Evolutionary conservation across 2,329 filamentous ascomycete genomes (phyloP).

Genomic region (Fusarium succisae): DNA sequence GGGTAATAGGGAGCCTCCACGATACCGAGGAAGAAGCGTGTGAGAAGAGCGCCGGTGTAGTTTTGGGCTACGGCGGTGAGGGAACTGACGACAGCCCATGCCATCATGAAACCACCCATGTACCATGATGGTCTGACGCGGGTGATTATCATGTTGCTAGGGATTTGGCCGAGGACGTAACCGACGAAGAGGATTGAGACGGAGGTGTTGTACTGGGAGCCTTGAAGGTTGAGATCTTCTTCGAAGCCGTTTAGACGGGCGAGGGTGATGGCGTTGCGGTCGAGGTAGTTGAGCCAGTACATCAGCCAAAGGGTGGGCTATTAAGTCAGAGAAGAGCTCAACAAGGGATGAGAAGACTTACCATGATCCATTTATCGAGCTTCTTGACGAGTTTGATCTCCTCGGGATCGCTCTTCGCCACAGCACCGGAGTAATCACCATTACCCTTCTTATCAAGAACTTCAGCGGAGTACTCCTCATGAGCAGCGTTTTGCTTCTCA

Average conservation of each 20-base stretch:
- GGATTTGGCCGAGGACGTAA: conserved; percentile 47
- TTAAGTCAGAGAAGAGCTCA: not conserved
- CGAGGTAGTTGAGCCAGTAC: conserved; percentile 55
- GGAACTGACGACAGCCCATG: conserved; percentile 54
- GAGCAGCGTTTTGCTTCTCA: conserved; percentile 32
- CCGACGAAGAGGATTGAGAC: conserved; percentile 52
- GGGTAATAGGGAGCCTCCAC: conserved; percentile 54
- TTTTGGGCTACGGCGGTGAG: conserved; percentile 53
- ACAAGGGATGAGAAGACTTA: not conserved
- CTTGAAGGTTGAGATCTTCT: conserved; percentile 59
- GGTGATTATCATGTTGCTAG: conserved; percentile 54
- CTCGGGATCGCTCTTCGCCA: conserved; percentile 31
- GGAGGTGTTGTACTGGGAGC: conserved; percentile 47
- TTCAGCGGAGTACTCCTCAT: conserved; percentile 31
- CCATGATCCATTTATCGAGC: conserved; percentile 35
- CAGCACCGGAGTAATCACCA: conserved; percentile 36
- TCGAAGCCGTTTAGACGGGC: conserved; percentile 64
- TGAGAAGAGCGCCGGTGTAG: conserved; percentile 54
- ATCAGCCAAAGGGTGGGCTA: conserved; percentile 51
- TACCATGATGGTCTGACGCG: conserved; percentile 56
- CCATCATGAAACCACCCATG: conserved; percentile 50
- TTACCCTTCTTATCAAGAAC: conserved; percentile 30
- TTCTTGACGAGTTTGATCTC: conserved; percentile 35
- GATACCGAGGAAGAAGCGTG: conserved; percentile 54
- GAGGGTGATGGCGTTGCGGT: conserved; percentile 66